Evolutionary conservation across 2,329 filamentous ascomycete genomes (phyloP), one percentile per base, ranked within the genome.

Genomic region (Exophiala lecanii-corni): DNA sequence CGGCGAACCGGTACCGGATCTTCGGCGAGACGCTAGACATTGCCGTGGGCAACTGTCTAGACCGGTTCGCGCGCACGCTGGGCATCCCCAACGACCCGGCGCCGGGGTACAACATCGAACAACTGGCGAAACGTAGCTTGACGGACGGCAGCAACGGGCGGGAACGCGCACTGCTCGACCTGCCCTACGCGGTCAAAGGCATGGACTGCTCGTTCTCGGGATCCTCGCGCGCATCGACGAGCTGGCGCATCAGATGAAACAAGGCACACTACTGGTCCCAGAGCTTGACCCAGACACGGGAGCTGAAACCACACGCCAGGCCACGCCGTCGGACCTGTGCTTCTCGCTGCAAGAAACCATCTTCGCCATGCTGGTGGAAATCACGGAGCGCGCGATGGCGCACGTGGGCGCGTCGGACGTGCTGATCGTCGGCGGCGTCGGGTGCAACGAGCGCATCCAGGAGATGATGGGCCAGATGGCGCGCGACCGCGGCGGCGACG

Each of bases 381-480:
- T 96, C 57, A 98, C 92, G 0, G 92, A 98, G 69, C 81, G 92
- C 31, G 92, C 92, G 20, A 98, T 98, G 92, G 92, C 92, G 9
- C 92, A 98, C 63, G 92, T 97, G 9, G 91, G 89, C 10, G 88
- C 84, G 41, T 79, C 73, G 38, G 88, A 97, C 70, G 92, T 98
- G 5, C 72, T 98, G 34, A 89, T 98, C 42, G 92, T 98, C 2
- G 92, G 92, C 28, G 92, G 92, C 16, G 92, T 98, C 1, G 92
- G 92, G 2, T 95, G 87, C 63, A 98, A 98, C 62, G 84, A 94
- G 69, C 78, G 92, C 3, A 63, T 98, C 55, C 92, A 98, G 70
- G 81, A 94, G 58, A 98, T 98, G 92, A 98, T 98, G 92, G 89
- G 87, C 12, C 73, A 84, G 35, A 98, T 98, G 92, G 91, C 89